These are phyloP conservation scores for Corylus americana DNA, from an alignment of 306 rosid species.

Conservation along the genomic window DNA sequence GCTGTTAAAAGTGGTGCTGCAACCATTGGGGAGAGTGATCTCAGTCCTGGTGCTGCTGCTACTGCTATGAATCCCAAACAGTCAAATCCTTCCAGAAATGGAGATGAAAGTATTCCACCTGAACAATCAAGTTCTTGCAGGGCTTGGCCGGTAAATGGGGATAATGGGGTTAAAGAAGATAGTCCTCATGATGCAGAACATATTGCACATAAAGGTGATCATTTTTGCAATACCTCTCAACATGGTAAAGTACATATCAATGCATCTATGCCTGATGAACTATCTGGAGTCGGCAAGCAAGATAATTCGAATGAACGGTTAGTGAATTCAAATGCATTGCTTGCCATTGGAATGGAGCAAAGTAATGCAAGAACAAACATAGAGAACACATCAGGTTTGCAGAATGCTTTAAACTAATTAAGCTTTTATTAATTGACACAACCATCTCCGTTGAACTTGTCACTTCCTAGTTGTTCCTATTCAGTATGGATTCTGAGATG, in stretches of 20 bases:
- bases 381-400: slow-evolving; percentile 75
- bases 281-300: slow-evolving; percentile 68
- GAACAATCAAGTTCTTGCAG: slow-evolving; percentile 80
- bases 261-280: slow-evolving; percentile 60
- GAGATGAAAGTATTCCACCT: slow-evolving; percentile 64
- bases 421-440: slow-evolving; percentile 20
- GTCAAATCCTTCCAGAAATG: slow-evolving; percentile 59
- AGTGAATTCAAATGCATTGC: slow-evolving; percentile 57
- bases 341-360: slow-evolving; percentile 58
- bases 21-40: slow-evolving; percentile 65
- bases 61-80: slow-evolving; percentile 51
- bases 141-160: slow-evolving; percentile 67
- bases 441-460: slow-evolving; percentile 17
- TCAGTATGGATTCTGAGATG: slow-evolving; percentile 36
- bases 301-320: slow-evolving; percentile 55
- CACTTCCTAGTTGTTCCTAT: slow-evolving; percentile 18
- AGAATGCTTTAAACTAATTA: slow-evolving; percentile 26
- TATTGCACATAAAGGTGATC: slow-evolving; percentile 49
- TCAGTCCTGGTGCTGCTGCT: slow-evolving; percentile 66
- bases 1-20: slow-evolving; percentile 46
- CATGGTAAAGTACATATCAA: slow-evolving; percentile 48
- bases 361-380: slow-evolving; percentile 59
- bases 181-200: slow-evolving; percentile 56
- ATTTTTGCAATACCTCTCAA: slow-evolving; percentile 41
- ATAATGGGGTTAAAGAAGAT: slow-evolving; percentile 63